These are phyloP conservation scores for Ambrosia trifida DNA, from an alignment of 129 eudicot species.

Conservation along the genomic window DNA sequence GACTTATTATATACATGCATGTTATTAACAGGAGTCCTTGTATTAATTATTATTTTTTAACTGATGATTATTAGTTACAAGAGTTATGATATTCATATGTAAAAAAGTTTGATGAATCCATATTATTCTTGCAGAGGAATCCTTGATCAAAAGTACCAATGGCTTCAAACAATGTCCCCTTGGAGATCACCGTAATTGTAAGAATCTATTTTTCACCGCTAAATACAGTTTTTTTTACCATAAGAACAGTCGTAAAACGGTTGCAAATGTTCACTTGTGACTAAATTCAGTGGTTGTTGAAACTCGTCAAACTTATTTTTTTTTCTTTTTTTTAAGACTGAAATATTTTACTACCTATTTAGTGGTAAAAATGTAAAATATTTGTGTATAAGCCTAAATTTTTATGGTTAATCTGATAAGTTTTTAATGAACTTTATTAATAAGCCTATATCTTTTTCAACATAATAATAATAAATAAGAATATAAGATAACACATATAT, in stretches of 20 bases:
- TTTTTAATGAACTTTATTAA: background rate
- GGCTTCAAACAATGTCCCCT: constrained; percentile 41
- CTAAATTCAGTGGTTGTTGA: background rate
- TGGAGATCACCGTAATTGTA: constrained; percentile 53
- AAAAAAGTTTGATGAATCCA: constrained; percentile 15
- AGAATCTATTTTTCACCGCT: constrained; percentile 6
- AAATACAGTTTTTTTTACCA: background rate
- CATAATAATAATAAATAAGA: background rate
- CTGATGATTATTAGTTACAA: background rate
- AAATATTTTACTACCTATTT: background rate
- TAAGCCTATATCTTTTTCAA: background rate
- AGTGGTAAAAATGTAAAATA: no score
- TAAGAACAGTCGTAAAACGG: background rate
- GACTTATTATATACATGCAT: background rate
- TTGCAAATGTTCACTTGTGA: background rate
- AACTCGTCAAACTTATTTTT: no score
- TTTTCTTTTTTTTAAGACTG: background rate
- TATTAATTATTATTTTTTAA: background rate
- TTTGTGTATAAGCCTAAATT: background rate
- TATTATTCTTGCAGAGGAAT: constrained; percentile 40
- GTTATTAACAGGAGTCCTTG: background rate
- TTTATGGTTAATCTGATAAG: background rate
- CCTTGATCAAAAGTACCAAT: constrained; percentile 44
- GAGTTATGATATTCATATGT: background rate
- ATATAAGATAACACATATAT: background rate